phyloP scores from a whole-genome alignment of 805 yeast species.

The Lipomyces spencermartinsiae region DNA sequence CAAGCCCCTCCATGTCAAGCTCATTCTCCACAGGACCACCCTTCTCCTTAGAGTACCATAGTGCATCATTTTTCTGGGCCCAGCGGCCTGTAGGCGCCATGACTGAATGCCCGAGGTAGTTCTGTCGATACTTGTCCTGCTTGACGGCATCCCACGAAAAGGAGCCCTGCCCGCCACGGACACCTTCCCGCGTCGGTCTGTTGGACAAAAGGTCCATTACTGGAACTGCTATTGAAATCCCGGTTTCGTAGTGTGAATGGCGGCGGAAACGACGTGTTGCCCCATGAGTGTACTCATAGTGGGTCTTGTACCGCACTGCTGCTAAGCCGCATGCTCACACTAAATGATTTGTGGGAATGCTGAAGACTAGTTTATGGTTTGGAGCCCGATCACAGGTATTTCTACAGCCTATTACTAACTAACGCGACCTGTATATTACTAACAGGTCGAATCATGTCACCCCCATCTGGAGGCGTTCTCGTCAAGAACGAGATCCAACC shows the following conservation, averaged over 20 bases:
- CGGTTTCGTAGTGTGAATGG: neutral
- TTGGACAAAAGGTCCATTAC: constrained; percentile 32
- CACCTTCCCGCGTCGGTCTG: constrained; percentile 31
- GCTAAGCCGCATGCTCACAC: neutral
- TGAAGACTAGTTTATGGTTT: too few relatives aligned
- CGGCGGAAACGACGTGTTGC: too few relatives aligned
- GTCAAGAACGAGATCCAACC: constrained; percentile 26
- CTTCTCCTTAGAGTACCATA: constrained; percentile 42
- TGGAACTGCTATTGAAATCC: neutral
- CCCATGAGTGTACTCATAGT: too few relatives aligned
- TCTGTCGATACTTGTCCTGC: constrained; percentile 40
- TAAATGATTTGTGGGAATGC: too few relatives aligned
- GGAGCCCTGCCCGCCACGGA: constrained; percentile 38
- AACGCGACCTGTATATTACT: neutral
- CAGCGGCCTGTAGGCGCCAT: constrained; percentile 44
- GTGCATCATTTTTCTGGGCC: constrained; percentile 36
- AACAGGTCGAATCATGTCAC: constrained; percentile 13
- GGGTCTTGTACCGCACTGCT: neutral
- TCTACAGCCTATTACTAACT: neutral
- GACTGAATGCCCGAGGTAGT: constrained; percentile 42
- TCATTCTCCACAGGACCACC: constrained; percentile 1
- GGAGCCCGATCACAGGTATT: neutral
- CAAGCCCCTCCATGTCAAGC: constrained; percentile 5
- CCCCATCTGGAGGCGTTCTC: constrained; percentile 21
- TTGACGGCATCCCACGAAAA: constrained; percentile 43